Base-by-base conservation (phyloP, 208 protist genomes). In the Phytomonas francai region DNA sequence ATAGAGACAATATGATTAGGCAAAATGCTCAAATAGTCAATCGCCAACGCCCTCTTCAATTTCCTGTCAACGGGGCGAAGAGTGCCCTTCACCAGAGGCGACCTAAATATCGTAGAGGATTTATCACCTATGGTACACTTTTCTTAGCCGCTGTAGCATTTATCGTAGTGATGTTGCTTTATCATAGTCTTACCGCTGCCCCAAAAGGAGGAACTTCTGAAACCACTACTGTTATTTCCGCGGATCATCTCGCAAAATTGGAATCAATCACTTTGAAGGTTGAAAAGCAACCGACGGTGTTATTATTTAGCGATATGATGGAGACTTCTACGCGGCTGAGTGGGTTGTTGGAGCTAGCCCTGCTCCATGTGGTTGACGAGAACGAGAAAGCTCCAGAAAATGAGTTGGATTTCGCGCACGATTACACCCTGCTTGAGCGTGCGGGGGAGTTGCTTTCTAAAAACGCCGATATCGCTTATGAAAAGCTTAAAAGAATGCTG, bases 401-500 rank as follows among this genome's bases (percentile, higher is more conserved):
- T 11, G 39, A 72, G 28, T 30, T 71, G 27, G 71, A 63, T 1
- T 63, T 68, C 11, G 66, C 30, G 11, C 27, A 65, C 12, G 16
- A 65, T 25, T 39, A 56, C 29, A 9, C 34, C 6, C 3, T 12
- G 34, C 25, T 74, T 29, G 27, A 39, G 9, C 49, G 51, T 22
- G 49, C 71, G 19, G 31, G 59, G 2, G 3, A n/a, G 2, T 51
- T 72, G 1, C 51, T 84, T 2, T 59, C 62, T 19, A 6, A 27
- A 12, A 74, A 73, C 14, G 83, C 72, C 8, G 77, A 85, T 63
- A 63, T 65, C 14, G 33, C 65, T 57, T 85, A 85, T 62, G 22
- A 31, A 5, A 68, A 67, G 59, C 58, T 88, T 25, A 67, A 73
- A 33, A 64, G 65, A 6, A 84, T 88, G 68, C 64, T 88, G 27